Evolutionary conservation across 2,329 filamentous ascomycete species (phyloP).

Genomic region (Triangularia verruculosa): DNA sequence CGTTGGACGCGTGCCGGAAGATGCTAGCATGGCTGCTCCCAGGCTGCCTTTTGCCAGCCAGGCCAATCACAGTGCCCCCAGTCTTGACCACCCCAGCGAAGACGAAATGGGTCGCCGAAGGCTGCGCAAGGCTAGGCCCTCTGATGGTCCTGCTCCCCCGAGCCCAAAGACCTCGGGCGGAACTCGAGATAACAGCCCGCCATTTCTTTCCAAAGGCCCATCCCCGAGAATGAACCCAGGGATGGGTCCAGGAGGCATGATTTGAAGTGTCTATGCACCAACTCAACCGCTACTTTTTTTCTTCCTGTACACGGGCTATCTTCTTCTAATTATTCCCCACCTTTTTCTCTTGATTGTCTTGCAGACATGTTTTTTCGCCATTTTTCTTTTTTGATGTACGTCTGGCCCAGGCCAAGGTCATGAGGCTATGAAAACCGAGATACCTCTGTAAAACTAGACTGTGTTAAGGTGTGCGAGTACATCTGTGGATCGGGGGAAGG

Average conservation of each 20-base stretch:
- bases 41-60: conserved; percentile 31
- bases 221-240: conserved; percentile 34
- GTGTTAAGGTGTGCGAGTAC: conserved; percentile 2
- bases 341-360: not conserved
- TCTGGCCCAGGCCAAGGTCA: conserved; percentile 5
- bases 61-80: conserved; percentile 18
- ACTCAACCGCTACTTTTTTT: not conserved
- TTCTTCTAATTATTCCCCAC: conserved; percentile 1
- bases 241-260: conserved; percentile 37
- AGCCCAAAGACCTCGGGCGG: conserved; percentile 23
- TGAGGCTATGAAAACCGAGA: conserved; percentile 30
- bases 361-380: conserved; percentile 1
- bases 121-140: conserved; percentile 42
- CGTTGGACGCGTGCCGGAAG: conserved; percentile 39
- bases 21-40: conserved; percentile 33
- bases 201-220: conserved; percentile 33
- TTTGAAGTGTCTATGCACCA: conserved; percentile 22
- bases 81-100: conserved; percentile 32
- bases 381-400: conserved; percentile 3
- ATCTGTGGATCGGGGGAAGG: not conserved
- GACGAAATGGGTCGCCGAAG: conserved; percentile 43
- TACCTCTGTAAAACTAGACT: conserved; percentile 27
- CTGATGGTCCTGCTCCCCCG: conserved; percentile 34
- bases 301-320: not conserved
- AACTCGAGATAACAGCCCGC: conserved; percentile 28